Base-by-base conservation (phyloP, 192 early-diverging fungal species). In the Kappamyces sp. region DNA sequence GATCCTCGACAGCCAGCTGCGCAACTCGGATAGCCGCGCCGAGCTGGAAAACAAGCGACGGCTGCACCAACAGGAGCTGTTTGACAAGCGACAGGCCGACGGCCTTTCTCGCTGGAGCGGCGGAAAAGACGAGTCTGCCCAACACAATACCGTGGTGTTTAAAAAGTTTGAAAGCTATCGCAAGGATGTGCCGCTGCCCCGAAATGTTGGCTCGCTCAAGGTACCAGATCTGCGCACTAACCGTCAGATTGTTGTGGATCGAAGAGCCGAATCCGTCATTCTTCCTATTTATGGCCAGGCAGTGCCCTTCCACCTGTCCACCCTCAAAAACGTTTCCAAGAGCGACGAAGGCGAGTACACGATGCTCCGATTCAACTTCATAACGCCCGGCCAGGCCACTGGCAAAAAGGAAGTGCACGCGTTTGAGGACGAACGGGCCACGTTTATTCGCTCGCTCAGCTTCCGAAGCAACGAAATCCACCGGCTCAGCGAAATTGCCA, bases 301-400 rank as follows among this genome's bases (percentile, higher is more conserved):
- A 1, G 96, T 99, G 9, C 96, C 96, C 33, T 96, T 99, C 79
- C 96, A 99, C 67, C 89, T 99, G 54, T 90, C 91, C 8, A 93
- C 93, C 1, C 65, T 99, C 38, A 97, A 99, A 63, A 96, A 90
- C 66, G 84, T 89, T 4, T 86, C 80, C 69, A 96, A 96, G 71
- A 86, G 77, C 47, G 96, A 97, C 51, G 96, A 99, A 75, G 88
- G 88, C 48, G 90, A 93, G 41, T 88, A 80, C 58, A 83, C 88
- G 14, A 86, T 91, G 61, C 70, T 99, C 15, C 88, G 96, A 45
- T 83, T 99, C 60, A 99, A 99, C 66, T 87, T 99, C 72, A 70
- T 93, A 12, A 93, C 91, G 31, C 96, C 96, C 2, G 93, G 93
- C 4, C 91, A 93, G 68, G 84, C 90, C 5, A 80, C 81, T 30